Percentiles rank a stretch among this genome's conserved stretches.
Evolutionary conservation across 179 eudicot genomes (phyloP).

Genomic region (Vitellaria paradoxa): DNA sequence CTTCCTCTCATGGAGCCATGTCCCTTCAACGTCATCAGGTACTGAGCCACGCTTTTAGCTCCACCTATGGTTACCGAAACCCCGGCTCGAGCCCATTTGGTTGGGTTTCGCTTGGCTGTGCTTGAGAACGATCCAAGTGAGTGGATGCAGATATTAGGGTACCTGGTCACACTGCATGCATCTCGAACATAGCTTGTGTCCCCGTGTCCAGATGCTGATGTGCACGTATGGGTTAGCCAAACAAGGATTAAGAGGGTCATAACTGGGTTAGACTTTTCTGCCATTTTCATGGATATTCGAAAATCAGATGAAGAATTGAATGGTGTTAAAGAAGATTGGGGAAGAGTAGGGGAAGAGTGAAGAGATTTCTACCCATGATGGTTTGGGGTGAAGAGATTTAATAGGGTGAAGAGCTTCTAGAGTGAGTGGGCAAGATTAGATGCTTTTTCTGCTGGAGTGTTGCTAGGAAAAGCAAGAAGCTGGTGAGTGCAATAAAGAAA

Average conservation of each 20-base stretch:
- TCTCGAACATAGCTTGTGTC: slow-evolving; percentile 34
- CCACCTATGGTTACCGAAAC: slow-evolving; percentile 61
- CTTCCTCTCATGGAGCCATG: slow-evolving; percentile 29
- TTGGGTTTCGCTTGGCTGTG: slow-evolving; percentile 48
- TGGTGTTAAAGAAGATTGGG: not conserved
- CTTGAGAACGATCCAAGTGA: slow-evolving; percentile 52
- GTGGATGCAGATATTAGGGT: slow-evolving; percentile 50
- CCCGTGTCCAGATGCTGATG: not conserved
- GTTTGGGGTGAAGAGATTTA: too few species aligned
- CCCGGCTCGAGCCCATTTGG: slow-evolving; percentile 63
- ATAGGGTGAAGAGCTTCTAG: too few species aligned
- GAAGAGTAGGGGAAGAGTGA: not conserved
- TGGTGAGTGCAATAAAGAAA: slow-evolving; percentile 37
- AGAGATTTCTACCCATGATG: not conserved
- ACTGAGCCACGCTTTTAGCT: slow-evolving; percentile 36
- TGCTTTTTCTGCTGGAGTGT: slow-evolving; percentile 11
- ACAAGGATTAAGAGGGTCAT: slow-evolving; percentile 8
- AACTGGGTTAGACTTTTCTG: not conserved
- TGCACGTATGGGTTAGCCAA: slow-evolving; percentile 10
- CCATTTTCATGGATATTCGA: slow-evolving; percentile 9
- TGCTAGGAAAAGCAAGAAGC: slow-evolving; percentile 28
- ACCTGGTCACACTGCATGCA: slow-evolving; percentile 66
- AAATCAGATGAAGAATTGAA: not conserved
- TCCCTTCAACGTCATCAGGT: slow-evolving; percentile 21
- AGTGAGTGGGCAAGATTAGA: slow-evolving; percentile 14